Conservation (phyloP, 139 green algal species). For the Bryopsis sp. region DNA sequence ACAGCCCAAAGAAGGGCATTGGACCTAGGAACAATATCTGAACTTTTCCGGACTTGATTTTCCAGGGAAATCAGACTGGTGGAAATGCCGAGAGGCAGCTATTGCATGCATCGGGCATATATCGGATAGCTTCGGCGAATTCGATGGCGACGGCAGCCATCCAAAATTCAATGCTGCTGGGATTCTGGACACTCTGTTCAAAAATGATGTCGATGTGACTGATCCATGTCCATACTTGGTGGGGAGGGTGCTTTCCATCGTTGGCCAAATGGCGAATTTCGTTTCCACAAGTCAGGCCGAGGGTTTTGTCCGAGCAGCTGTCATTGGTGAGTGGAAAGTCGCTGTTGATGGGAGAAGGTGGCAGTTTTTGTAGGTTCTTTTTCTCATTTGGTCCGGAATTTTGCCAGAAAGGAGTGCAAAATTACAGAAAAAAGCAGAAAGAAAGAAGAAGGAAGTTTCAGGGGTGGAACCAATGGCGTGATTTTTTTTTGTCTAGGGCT, state of each 20-base stretch:
- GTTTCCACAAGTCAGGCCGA: constrained; percentile 24
- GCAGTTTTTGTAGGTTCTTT: no score
- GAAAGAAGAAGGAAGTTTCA: no score
- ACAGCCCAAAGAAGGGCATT: no score
- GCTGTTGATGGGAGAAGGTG: no score
- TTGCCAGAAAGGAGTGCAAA: no score
- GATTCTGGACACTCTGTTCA: constrained; percentile 45
- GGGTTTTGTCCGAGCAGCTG: constrained; percentile 30
- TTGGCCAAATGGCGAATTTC: constrained; percentile 26
- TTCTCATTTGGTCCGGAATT: no score
- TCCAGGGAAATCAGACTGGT: constrained; percentile 50
- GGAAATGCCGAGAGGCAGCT: constrained; percentile 60
- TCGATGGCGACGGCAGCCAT: not conserved
- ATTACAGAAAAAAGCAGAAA: no score
- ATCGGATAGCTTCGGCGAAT: constrained; percentile 30
- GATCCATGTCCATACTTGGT: constrained; percentile 42
- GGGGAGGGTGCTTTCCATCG: constrained; percentile 54
- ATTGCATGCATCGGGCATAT: constrained; percentile 57
- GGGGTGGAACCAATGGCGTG: no score
- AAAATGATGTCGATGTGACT: constrained; percentile 44
- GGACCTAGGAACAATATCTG: no score
- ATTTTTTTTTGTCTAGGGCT: no score
- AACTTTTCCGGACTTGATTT: no score
- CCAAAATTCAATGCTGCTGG: constrained; percentile 12
- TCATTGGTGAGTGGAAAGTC: constrained; percentile 14